Evolutionary conservation across 805 yeast species (phyloP).

Genomic region (Danielia reshetovae): DNA sequence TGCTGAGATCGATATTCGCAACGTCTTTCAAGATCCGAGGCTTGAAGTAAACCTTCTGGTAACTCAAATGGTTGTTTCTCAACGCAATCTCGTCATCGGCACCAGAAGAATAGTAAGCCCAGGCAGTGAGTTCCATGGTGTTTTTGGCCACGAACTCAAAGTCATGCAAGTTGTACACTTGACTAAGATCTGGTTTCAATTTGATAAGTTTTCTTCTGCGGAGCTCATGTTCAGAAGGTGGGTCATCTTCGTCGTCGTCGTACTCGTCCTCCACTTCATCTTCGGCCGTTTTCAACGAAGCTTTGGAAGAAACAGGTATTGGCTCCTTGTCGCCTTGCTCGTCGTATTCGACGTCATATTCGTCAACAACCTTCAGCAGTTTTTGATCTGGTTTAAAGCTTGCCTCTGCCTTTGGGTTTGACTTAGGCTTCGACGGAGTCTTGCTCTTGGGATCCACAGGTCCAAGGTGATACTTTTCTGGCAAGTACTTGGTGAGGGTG

Average conservation of each 20-base stretch:
- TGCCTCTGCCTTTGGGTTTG: background rate
- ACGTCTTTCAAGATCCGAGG: slow-evolving; percentile 42
- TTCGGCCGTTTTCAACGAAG: background rate
- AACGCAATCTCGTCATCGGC: slow-evolving; percentile 47
- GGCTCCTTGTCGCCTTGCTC: slow-evolving; percentile 35
- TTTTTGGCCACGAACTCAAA: slow-evolving; percentile 83
- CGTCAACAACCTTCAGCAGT: slow-evolving; percentile 9
- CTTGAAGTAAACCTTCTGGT: slow-evolving; percentile 38
- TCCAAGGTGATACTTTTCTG: slow-evolving; percentile 32
- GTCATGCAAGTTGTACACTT: slow-evolving; percentile 75
- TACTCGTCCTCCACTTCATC: slow-evolving; percentile 12
- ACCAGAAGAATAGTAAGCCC: slow-evolving; percentile 71
- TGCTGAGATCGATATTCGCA: slow-evolving; percentile 22
- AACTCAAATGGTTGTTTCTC: slow-evolving; percentile 42
- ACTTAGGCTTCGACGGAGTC: background rate
- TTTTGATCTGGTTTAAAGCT: background rate
- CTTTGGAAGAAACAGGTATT: background rate
- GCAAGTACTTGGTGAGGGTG: slow-evolving; percentile 63
- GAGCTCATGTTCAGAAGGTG: slow-evolving; percentile 11
- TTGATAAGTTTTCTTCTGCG: slow-evolving; percentile 11
- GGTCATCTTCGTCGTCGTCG: slow-evolving; percentile 21
- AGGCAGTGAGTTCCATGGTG: slow-evolving; percentile 70
- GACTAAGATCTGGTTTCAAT: slow-evolving; percentile 64
- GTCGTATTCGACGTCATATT: slow-evolving; percentile 24
- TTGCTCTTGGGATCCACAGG: slow-evolving; percentile 24